phyloP scores from a whole-genome alignment of 2,329 filamentous ascomycete genomes.

The Cercospora zeae-maydis region DNA sequence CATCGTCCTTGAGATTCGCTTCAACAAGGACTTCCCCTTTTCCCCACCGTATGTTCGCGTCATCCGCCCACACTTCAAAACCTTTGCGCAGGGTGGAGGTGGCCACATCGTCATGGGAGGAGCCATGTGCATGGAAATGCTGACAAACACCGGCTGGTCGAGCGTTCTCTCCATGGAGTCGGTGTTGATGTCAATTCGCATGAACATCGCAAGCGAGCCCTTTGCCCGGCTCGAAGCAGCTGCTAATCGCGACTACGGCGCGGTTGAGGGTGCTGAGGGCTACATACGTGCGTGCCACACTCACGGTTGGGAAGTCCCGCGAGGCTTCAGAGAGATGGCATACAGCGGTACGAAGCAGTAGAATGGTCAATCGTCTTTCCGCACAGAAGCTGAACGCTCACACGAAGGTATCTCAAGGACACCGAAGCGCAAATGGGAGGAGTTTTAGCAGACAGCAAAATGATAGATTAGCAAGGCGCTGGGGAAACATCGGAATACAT shows the following conservation, averaged over 20 bases:
- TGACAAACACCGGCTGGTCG: conserved; percentile 81
- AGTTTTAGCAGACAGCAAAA: background rate
- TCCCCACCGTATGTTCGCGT: conserved; percentile 81
- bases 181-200: conserved; percentile 73
- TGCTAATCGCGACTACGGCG: conserved; percentile 50
- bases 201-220: conserved; percentile 70
- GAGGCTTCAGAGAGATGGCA: conserved; percentile 55
- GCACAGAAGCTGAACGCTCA: background rate
- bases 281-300: conserved; percentile 63
- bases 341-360: conserved; percentile 23
- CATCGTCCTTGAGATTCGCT: conserved; percentile 77
- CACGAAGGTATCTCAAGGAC: background rate
- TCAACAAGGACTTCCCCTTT: conserved; percentile 71
- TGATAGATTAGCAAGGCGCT: conserved; percentile 1
- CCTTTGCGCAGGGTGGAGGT: conserved; percentile 69
- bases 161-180: conserved; percentile 70
- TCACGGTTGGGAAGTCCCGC: conserved; percentile 72
- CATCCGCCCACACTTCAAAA: conserved; percentile 72
- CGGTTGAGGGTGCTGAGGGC: conserved; percentile 68
- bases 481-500: background rate
- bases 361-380: background rate
- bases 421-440: background rate
- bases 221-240: conserved; percentile 63
- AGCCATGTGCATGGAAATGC: conserved; percentile 70
- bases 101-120: conserved; percentile 83